These are phyloP conservation scores for Flagelloscypha sp. DNA, from an alignment of 768 basidiomycete species.

Conservation along the genomic window DNA sequence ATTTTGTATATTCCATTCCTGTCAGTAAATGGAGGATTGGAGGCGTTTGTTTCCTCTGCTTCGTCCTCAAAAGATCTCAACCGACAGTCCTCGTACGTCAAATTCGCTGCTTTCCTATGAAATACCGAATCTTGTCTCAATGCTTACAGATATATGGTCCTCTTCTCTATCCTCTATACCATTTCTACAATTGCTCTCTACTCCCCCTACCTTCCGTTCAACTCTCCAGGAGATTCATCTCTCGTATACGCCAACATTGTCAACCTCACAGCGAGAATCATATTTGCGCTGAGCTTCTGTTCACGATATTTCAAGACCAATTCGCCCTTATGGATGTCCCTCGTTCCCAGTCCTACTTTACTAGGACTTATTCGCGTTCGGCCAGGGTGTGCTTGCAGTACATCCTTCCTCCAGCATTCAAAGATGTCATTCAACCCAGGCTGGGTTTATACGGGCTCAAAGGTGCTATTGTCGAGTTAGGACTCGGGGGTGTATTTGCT, in stretches of 20 bases:
- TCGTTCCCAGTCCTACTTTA: conserved; percentile 19
- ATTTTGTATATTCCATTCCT: conserved; percentile 85
- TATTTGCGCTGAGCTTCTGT: conserved; percentile 48
- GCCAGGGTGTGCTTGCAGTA: conserved; percentile 19
- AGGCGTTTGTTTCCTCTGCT: conserved; percentile 82
- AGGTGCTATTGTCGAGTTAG: conserved; percentile 23
- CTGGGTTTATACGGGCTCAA: conserved; percentile 20
- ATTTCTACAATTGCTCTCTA: conserved; percentile 39
- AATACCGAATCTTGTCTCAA: conserved; percentile 4
- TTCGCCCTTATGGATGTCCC: conserved; percentile 16
- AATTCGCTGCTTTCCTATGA: neutral
- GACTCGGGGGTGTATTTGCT: conserved; percentile 22
- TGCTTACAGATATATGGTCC: conserved; percentile 63
- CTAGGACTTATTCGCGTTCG: conserved; percentile 10
- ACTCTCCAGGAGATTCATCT: conserved; percentile 65
- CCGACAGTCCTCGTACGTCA: conserved; percentile 53
- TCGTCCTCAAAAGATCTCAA: conserved; percentile 61
- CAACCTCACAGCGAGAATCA: conserved; percentile 55
- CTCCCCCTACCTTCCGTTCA: conserved; percentile 30
- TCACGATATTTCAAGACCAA: conserved; percentile 34
- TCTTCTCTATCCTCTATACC: conserved; percentile 65
- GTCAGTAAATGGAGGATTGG: conserved; percentile 83
- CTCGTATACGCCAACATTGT: conserved; percentile 72
- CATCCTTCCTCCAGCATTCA: conserved; percentile 13
- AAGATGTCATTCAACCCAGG: conserved; percentile 1